Conservation (phyloP, 2,329 filamentous ascomycete species). For the Talaromyces sp. region DNA sequence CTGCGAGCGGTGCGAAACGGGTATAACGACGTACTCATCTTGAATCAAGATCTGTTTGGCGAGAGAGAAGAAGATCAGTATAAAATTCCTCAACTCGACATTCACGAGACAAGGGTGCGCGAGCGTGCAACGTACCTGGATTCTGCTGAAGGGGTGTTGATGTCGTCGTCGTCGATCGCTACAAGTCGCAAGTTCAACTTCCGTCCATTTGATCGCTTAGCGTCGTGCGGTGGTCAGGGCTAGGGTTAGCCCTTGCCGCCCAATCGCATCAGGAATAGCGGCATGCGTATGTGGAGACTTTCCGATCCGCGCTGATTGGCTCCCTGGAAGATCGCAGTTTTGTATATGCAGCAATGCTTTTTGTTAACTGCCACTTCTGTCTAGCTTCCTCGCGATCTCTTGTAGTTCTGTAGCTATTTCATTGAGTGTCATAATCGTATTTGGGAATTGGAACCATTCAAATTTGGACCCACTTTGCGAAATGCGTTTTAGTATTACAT, state of each 20-base stretch:
- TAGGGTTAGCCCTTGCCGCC: constrained; percentile 26
- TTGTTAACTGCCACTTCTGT: background rate
- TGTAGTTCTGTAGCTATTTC: background rate
- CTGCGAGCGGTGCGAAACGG: constrained; percentile 10
- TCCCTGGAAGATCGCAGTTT: background rate
- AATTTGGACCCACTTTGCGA: background rate
- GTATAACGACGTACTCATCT: constrained; percentile 48
- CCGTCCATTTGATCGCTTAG: constrained; percentile 28
- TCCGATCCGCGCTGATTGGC: background rate
- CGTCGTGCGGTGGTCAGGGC: constrained; percentile 36
- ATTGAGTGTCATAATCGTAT: background rate
- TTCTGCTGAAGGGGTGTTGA: constrained; percentile 42
- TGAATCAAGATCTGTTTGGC: constrained; percentile 43
- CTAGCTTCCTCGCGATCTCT: background rate
- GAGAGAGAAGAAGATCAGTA: constrained; percentile 16
- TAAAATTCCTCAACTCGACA: constrained; percentile 12
- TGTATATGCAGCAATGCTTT: background rate
- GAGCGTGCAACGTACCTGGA: constrained; percentile 14
- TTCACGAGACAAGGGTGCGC: constrained; percentile 2
- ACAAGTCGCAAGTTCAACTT: constrained; percentile 11
- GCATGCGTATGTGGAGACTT: background rate
- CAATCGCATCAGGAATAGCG: constrained; percentile 10
- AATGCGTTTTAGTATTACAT: background rate
- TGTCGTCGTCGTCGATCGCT: constrained; percentile 29
- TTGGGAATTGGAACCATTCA: background rate